Conservation (phyloP, 73 alveolate species). For the Stentor coeruleus region DNA sequence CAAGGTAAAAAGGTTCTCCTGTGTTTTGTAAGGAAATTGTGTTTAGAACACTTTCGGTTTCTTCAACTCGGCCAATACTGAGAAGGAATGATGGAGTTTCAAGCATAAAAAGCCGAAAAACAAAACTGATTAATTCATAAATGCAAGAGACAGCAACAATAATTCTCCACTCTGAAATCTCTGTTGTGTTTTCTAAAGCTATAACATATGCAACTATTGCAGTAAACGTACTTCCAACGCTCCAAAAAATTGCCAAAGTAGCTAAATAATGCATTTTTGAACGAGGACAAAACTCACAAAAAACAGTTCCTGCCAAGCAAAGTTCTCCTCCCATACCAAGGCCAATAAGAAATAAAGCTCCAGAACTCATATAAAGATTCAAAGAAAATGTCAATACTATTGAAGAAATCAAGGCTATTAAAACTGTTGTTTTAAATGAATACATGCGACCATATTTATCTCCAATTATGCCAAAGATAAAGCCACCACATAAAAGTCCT, state of each 20-base stretch:
- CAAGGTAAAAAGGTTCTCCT: too few species aligned
- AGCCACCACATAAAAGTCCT: not conserved
- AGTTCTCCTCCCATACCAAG: not conserved
- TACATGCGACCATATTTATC: not conserved
- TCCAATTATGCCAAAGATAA: not conserved
- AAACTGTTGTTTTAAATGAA: not conserved
- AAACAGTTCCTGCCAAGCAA: not conserved
- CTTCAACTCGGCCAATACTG: not conserved
- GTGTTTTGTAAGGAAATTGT: too few species aligned
- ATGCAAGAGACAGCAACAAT: not conserved
- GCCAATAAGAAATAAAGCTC: not conserved
- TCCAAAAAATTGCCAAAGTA: not conserved
- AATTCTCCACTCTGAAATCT: not conserved
- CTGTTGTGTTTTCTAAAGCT: not conserved
- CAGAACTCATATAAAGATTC: not conserved
- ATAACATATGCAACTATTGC: not conserved
- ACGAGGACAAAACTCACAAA: conserved; percentile 4
- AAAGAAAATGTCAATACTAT: not conserved
- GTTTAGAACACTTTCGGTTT: not conserved
- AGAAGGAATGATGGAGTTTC: not conserved
- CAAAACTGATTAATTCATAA: not conserved
- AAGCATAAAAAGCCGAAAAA: not conserved
- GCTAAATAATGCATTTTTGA: not conserved
- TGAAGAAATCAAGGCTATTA: not conserved
- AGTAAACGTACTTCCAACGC: not conserved